Conservation (phyloP, 768 basidiomycete genomes). For the Amanita muscaria region DNA sequence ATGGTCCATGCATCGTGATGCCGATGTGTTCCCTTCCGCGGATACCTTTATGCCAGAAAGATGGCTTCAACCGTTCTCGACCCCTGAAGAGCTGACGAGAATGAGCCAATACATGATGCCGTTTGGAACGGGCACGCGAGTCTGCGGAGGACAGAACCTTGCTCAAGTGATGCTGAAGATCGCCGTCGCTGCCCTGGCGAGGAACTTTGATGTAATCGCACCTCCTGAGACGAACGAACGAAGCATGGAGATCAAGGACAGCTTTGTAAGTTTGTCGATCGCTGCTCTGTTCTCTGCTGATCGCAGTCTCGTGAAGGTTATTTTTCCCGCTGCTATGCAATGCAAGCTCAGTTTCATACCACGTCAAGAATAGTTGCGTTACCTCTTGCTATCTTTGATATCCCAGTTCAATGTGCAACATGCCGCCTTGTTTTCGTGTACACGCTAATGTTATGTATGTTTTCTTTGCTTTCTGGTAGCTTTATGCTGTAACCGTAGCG, state of each 20-base stretch:
- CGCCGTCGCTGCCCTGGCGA: slow-evolving; percentile 45
- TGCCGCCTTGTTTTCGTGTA: slow-evolving; percentile 6
- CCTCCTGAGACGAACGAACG: slow-evolving; percentile 61
- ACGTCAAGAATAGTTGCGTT: slow-evolving; percentile 30
- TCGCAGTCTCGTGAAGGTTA: slow-evolving; percentile 36
- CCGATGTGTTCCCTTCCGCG: slow-evolving; percentile 62
- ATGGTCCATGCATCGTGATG: slow-evolving; percentile 81
- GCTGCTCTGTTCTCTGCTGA: background rate
- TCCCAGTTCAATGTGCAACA: no score
- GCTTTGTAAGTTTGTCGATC: slow-evolving; percentile 49
- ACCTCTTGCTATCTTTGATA: slow-evolving; percentile 14
- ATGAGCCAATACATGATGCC: slow-evolving; percentile 74
- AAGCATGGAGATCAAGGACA: slow-evolving; percentile 75
- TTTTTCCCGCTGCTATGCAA: slow-evolving; percentile 71
- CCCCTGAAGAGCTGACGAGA: slow-evolving; percentile 36
- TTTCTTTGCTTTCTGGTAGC: background rate
- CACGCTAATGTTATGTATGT: background rate
- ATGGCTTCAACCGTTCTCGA: slow-evolving; percentile 50
- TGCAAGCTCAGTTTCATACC: slow-evolving; percentile 65
- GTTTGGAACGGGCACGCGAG: slow-evolving; percentile 64
- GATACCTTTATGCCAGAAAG: slow-evolving; percentile 73
- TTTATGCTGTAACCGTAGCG: slow-evolving; percentile 3
- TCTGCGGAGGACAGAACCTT: slow-evolving; percentile 73
- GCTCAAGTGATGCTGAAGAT: slow-evolving; percentile 63
- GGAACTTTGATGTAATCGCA: slow-evolving; percentile 63